Conservation (phyloP, 768 basidiomycete genomes). For the Boletus reticuloceps region DNA sequence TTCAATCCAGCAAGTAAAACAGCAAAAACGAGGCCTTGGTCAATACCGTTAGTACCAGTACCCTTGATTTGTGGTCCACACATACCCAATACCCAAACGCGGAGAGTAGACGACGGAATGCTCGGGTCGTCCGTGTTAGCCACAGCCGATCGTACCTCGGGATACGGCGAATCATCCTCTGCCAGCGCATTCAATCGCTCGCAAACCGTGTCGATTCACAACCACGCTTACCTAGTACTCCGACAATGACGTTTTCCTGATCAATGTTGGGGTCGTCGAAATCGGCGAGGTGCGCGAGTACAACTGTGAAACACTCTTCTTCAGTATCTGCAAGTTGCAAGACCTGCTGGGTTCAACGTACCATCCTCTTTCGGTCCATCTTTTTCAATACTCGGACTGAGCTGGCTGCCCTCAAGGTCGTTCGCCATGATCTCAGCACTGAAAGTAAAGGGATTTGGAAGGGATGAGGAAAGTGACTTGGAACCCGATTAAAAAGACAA, state of each 20-base stretch:
- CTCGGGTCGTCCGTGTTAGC: conserved; percentile 67
- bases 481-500: no score
- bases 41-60: neutral
- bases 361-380: neutral
- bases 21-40: conserved; percentile 42
- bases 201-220: neutral
- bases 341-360: neutral
- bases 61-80: rapidly evolving
- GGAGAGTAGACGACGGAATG: conserved; percentile 59
- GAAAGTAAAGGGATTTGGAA: neutral
- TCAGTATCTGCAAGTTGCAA: neutral
- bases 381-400: conserved; percentile 17
- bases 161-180: conserved; percentile 82
- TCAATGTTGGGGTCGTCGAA: conserved; percentile 41
- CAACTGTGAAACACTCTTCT: neutral
- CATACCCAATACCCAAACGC: conserved; percentile 57
- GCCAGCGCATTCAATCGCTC: conserved; percentile 11
- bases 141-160: conserved; percentile 77
- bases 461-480: neutral
- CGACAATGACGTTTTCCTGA: conserved; percentile 10
- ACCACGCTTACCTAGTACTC: conserved; percentile 14
- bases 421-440: conserved; percentile 13
- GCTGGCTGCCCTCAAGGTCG: neutral
- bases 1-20: conserved; percentile 70
- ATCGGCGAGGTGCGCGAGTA: conserved; percentile 6